phyloP scores from a whole-genome alignment of 495 filamentous ascomycete genomes.

The Hypoxylon subgilvum region DNA sequence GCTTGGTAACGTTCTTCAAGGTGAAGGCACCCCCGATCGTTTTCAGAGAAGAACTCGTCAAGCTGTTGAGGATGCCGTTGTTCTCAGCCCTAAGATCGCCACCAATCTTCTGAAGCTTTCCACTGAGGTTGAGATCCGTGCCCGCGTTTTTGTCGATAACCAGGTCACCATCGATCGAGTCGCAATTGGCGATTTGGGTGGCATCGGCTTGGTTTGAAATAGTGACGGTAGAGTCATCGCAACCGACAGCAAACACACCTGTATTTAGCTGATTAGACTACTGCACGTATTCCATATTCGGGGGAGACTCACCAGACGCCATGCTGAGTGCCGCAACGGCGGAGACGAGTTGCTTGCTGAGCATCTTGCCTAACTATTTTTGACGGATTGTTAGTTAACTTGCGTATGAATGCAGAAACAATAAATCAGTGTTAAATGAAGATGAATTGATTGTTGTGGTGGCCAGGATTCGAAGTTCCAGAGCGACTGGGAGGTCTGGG shows the following conservation, averaged over 20 bases:
- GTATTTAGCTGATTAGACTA: background rate
- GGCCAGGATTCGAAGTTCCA: background rate
- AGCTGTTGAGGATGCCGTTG: slow-evolving; percentile 61
- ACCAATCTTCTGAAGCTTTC: slow-evolving; percentile 63
- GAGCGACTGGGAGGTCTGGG: background rate
- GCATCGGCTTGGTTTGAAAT: slow-evolving; percentile 77
- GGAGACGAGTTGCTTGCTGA: slow-evolving; percentile 73
- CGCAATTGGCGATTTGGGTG: slow-evolving; percentile 67
- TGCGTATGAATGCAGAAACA: background rate
- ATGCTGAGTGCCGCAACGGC: slow-evolving; percentile 70
- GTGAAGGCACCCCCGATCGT: slow-evolving; percentile 68
- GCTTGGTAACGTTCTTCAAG: slow-evolving; percentile 66
- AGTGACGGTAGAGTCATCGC: slow-evolving; percentile 56
- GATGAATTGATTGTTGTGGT: background rate
- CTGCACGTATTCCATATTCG: background rate
- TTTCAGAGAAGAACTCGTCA: slow-evolving; percentile 55
- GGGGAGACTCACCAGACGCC: slow-evolving; percentile 63
- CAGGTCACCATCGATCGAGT: slow-evolving; percentile 71
- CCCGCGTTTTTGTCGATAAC: slow-evolving; percentile 62
- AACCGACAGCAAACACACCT: slow-evolving; percentile 46
- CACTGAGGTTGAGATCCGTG: slow-evolving; percentile 59
- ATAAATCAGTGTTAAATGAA: slow-evolving; percentile 1
- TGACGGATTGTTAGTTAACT: slow-evolving; percentile 9
- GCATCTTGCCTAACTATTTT: slow-evolving; percentile 66
- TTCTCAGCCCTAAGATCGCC: slow-evolving; percentile 70